Conservation (phyloP, 2,329 filamentous ascomycete species). For the Fusarium pilosicola region DNA sequence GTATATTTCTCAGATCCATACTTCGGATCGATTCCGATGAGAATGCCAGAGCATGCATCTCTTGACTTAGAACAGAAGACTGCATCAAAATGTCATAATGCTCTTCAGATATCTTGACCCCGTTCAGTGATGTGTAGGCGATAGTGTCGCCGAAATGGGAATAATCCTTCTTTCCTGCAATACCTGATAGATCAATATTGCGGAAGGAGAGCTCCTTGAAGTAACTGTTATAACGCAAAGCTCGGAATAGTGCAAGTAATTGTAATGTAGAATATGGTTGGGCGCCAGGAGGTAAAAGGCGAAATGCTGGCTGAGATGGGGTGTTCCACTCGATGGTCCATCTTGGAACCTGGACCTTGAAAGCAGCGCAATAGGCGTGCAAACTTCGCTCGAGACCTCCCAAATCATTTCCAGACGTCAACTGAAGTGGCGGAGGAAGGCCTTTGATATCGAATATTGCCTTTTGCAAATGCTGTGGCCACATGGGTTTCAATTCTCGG, state of each 20-base stretch:
- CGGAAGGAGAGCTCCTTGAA: slow-evolving; percentile 67
- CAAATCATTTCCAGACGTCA: slow-evolving; percentile 65
- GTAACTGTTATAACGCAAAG: slow-evolving; percentile 67
- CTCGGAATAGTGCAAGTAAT: slow-evolving; percentile 65
- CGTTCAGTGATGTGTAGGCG: slow-evolving; percentile 63
- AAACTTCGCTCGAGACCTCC: slow-evolving; percentile 65
- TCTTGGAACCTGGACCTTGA: slow-evolving; percentile 59
- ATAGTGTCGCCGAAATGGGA: slow-evolving; percentile 57
- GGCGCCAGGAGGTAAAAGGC: slow-evolving; percentile 57
- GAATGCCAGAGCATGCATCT: slow-evolving; percentile 66
- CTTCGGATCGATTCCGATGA: slow-evolving; percentile 65
- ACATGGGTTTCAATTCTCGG: slow-evolving; percentile 66
- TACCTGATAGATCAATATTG: slow-evolving; percentile 59
- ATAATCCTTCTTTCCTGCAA: slow-evolving; percentile 55
- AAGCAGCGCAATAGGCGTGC: slow-evolving; percentile 65
- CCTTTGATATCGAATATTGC: slow-evolving; percentile 63
- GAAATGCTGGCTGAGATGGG: slow-evolving; percentile 62
- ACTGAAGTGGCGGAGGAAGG: slow-evolving; percentile 61
- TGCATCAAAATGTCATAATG: slow-evolving; percentile 60
- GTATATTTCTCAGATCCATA: slow-evolving; percentile 61
- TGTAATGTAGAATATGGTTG: slow-evolving; percentile 60
- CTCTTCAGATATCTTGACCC: slow-evolving; percentile 59
- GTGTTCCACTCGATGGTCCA: slow-evolving; percentile 61
- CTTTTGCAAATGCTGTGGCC: slow-evolving; percentile 66
- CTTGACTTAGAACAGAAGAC: slow-evolving; percentile 64